Evolutionary conservation across 768 basidiomycete species (phyloP).

Genomic region (Leccinum disarticulatum): DNA sequence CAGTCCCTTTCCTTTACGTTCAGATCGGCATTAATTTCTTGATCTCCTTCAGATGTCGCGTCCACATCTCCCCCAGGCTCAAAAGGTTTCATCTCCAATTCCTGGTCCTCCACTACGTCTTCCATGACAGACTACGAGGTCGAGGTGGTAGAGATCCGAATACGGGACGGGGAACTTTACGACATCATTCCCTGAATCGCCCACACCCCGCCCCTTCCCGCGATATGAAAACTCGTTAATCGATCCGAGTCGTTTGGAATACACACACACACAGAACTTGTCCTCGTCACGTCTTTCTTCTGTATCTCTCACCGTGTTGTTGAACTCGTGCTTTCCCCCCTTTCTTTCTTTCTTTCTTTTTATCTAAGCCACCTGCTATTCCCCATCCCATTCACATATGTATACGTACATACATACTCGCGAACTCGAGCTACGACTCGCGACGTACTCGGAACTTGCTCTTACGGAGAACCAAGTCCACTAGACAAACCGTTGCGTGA

Average conservation of each 20-base stretch:
- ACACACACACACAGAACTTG: constrained; percentile 11
- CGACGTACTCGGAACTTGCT: constrained; percentile 7
- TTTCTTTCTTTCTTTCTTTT: not conserved
- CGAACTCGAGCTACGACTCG: constrained; percentile 4
- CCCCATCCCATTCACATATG: not conserved
- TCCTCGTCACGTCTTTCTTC: constrained; percentile 1
- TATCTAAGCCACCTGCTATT: not conserved
- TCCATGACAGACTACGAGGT: constrained; percentile 76
- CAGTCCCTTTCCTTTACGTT: constrained; percentile 37
- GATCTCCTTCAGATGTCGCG: constrained; percentile 56
- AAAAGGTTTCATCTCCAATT: constrained; percentile 62
- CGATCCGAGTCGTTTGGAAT: constrained; percentile 15
- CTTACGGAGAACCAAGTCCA: not conserved
- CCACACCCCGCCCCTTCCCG: not conserved
- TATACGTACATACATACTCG: constrained; percentile 8
- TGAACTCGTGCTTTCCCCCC: constrained; percentile 14
- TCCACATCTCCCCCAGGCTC: constrained; percentile 81
- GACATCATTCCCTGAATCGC: constrained; percentile 62
- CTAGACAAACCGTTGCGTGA: constrained; percentile 13
- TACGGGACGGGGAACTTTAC: constrained; percentile 74
- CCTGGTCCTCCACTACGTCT: constrained; percentile 65
- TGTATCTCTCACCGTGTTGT: not conserved
- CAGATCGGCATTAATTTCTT: constrained; percentile 1
- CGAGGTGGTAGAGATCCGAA: constrained; percentile 85
- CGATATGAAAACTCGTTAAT: constrained; percentile 13